Evolutionary conservation across 2,329 filamentous ascomycete species (phyloP), one percentile per base, ranked within the genome.

Genomic region (Monascus ruber): DNA sequence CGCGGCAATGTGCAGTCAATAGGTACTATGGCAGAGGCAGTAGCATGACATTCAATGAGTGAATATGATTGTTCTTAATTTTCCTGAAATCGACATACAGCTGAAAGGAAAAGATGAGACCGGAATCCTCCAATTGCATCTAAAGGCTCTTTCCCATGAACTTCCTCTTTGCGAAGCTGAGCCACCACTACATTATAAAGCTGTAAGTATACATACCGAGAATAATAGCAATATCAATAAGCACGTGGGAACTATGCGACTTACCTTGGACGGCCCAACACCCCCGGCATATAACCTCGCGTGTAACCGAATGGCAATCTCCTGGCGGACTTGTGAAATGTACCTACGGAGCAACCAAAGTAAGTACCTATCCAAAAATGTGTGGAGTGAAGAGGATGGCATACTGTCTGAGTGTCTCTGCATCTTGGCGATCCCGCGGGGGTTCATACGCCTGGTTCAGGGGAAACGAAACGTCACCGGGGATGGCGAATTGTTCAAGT

Each of bases 131-230:
- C 2, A 11, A 27, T 41, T 43, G 26, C 39, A 56, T 54, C 50
- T 72, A 88, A 66, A 91, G 70, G 50, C 77, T 76, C 78, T 96
- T 96, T 63, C 88, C 88, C 91, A 98, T 96, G 61, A 98, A 98
- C 78, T 95, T 95, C 69, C 91, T 81, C 80, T 96, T 96, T 39
- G 85, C 85, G 63, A 95, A 98, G 73, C 91, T 96, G 62, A 98
- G 68, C 91, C 91, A 98, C 85, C 89, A 96, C 79, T 93, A 77
- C 64, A 70, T 76, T 25, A 33, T 10, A 5, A 31, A 25, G 3
- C 26, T 26, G 35, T 42, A 38, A n/a, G 36, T 35, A 17, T 33
- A 27, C 31, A n/a, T 7, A 17, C 24, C 25, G 32, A 17, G 28
- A 33, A 41, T 17, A 6, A 31, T 11, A 31, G 31, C 31, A 24